These are phyloP conservation scores for Xerocomellus chrysenteron DNA, from an alignment of 768 basidiomycete species.

Conservation along the genomic window DNA sequence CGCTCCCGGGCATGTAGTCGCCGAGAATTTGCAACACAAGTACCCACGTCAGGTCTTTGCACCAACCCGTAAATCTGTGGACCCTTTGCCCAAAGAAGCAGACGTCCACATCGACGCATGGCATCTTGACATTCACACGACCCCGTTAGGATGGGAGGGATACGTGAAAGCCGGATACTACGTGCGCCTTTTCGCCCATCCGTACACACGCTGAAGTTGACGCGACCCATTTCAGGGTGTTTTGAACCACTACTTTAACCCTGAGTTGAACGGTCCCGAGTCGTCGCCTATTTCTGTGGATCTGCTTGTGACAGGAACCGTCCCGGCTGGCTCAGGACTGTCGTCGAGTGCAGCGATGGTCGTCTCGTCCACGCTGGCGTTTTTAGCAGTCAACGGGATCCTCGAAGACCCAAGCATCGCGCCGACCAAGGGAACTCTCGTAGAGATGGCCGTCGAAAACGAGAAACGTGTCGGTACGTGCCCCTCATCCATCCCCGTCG, in stretches of 20 bases:
- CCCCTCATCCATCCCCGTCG: neutral
- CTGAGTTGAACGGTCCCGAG: conserved; percentile 4
- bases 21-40: conserved; percentile 59
- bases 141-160: conserved; percentile 77
- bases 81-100: conserved; percentile 27
- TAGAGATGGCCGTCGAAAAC: conserved; percentile 78
- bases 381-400: conserved; percentile 76
- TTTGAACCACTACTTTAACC: conserved; percentile 57
- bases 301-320: conserved; percentile 73
- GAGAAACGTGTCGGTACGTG: conserved; percentile 74
- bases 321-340: conserved; percentile 84
- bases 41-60: conserved; percentile 61
- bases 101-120: conserved; percentile 50
- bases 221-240: conserved; percentile 49
- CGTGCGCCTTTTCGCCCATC: conserved; percentile 40
- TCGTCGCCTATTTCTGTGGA: conserved; percentile 60
- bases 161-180: conserved; percentile 87
- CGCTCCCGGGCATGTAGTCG: conserved; percentile 54
- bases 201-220: neutral
- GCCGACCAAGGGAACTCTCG: conserved; percentile 64
- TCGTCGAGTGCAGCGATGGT: conserved; percentile 91
- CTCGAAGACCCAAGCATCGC: conserved; percentile 24
- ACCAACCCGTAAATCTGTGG: conserved; percentile 40
- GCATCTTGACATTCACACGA: conserved; percentile 68
- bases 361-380: conserved; percentile 79